Conservation (phyloP, 495 filamentous ascomycete species). For the Penicillium tannophilum region DNA sequence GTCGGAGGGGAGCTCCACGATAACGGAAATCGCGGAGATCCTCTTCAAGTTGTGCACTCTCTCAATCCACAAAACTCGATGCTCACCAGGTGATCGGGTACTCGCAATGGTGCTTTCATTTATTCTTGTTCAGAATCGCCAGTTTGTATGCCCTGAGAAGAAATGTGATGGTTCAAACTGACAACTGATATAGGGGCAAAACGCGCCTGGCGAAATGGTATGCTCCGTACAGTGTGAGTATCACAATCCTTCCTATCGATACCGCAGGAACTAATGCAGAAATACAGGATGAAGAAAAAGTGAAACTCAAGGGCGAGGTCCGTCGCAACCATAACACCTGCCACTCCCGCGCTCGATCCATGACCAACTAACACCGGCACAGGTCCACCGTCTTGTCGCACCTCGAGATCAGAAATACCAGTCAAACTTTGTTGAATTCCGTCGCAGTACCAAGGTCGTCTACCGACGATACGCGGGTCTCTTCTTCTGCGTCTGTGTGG, state of each 20-base stretch:
- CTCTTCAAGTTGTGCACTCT: constrained; percentile 18
- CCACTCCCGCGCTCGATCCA: constrained; percentile 9
- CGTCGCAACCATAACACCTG: constrained; percentile 18
- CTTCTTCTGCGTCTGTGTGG: constrained; percentile 98
- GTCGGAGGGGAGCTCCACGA: constrained; percentile 30
- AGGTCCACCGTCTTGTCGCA: constrained; percentile 96
- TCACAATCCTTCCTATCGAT: not conserved
- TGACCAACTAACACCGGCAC: constrained; percentile 4
- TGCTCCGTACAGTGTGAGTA: constrained; percentile 80
- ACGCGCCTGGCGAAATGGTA: constrained; percentile 99
- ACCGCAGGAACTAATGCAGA: constrained; percentile 4
- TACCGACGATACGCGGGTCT: constrained; percentile 96
- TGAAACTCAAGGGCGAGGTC: constrained; percentile 90
- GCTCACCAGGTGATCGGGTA: constrained; percentile 23
- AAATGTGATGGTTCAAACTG: constrained; percentile 14
- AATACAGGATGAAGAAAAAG: constrained; percentile 83
- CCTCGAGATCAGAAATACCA: constrained; percentile 99
- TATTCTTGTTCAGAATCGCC: constrained; percentile 94
- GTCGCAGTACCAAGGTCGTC: constrained; percentile 81
- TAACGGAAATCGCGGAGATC: constrained; percentile 32
- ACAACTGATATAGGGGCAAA: constrained; percentile 73
- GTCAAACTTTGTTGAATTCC: constrained; percentile 96
- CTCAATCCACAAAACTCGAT: constrained; percentile 22
- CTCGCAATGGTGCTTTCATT: constrained; percentile 82
- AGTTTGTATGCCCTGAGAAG: constrained; percentile 56